Base-by-base conservation (phyloP, 495 filamentous ascomycete species). In the Antarctomyces pellizariae region DNA sequence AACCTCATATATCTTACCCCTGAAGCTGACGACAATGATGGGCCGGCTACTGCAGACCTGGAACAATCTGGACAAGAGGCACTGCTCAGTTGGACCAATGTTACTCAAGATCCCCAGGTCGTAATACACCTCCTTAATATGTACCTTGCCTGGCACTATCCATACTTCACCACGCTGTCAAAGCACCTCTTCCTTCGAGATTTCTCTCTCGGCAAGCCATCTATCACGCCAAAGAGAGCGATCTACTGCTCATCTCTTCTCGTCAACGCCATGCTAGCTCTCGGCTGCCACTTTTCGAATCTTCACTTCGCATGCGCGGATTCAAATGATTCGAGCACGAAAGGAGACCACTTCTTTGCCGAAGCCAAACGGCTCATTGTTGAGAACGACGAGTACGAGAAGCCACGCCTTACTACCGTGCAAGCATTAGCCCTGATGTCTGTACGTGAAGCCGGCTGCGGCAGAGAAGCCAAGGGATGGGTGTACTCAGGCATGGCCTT, bases 61-160 rank as follows among this genome's bases (percentile, higher is more conserved):
- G 52, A 58, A 26, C 40, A 54, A 25, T 47, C 56, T 18, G 53
- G 57, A 42, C 62, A 66, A 15, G 54, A 76, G 26, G 67, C 79
- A 4, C 56, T 83, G 14, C 66, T 62, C 7, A 78, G 70, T 28
- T 97, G 86, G 86, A 91, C 86, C 2, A 57, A 54, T 18, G 83
- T 91, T 12, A 92, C 84, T 5, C 56, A 65, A 22, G 75, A 95
- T 44, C 49, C 68, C 10, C 65, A 71, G 10, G 53, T 92, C 6
- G 65, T 95, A 34, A 62, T 65, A 8, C 89, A 95, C 52, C 64
- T 97, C 7, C 64, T 97, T 38, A 83, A 76, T 32, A 83, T 93
- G 78, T 97, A 97, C 50, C 93, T 95, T 50, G 74, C 72, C 16
- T 97, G 86, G 80, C 86, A 97, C 39, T 97, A 95, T 45, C 73